Conservation (phyloP, 441 rosid genomes). For the Arabidopsis hybrid region DNA sequence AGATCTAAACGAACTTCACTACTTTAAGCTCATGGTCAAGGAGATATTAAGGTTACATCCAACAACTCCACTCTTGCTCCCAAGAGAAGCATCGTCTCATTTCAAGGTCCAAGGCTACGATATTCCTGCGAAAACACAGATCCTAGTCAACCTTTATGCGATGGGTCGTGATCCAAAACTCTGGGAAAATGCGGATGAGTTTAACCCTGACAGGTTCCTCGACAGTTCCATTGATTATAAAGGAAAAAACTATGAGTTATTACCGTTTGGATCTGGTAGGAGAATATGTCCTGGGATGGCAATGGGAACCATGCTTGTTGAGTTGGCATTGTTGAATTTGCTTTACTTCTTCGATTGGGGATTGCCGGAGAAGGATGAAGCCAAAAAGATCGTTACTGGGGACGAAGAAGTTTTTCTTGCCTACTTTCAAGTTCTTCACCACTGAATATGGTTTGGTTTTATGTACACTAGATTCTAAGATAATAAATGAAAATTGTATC, state of each 20-base stretch:
- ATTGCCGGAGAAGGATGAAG: constrained; percentile 41
- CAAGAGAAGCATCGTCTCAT: constrained; percentile 50
- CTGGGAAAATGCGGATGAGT: constrained; percentile 44
- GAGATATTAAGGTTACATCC: constrained; percentile 64
- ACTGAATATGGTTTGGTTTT: constrained; percentile 15
- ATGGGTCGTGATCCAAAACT: constrained; percentile 45
- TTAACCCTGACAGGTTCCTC: constrained; percentile 42
- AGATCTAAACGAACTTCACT: constrained; percentile 50
- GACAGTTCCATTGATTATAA: constrained; percentile 36
- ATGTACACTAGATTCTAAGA: background rate
- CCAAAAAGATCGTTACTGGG: constrained; percentile 5
- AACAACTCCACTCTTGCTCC: constrained; percentile 55
- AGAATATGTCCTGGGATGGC: constrained; percentile 47
- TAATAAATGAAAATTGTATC: no score
- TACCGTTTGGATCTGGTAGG: constrained; percentile 53
- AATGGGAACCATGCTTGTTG: constrained; percentile 27
- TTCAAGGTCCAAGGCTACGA: constrained; percentile 41
- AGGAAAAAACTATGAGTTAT: constrained; percentile 39
- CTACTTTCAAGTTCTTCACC: constrained; percentile 30
- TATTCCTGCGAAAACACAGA: constrained; percentile 26
- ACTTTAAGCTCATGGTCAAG: constrained; percentile 50
- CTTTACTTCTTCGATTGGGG: constrained; percentile 58
- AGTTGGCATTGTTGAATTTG: constrained; percentile 40
- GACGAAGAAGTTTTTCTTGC: constrained; percentile 28
- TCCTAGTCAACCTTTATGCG: constrained; percentile 34